These are phyloP conservation scores for Zopfochytrium polystomum DNA, from an alignment of 371 early-diverging fungal species.

Conservation along the genomic window DNA sequence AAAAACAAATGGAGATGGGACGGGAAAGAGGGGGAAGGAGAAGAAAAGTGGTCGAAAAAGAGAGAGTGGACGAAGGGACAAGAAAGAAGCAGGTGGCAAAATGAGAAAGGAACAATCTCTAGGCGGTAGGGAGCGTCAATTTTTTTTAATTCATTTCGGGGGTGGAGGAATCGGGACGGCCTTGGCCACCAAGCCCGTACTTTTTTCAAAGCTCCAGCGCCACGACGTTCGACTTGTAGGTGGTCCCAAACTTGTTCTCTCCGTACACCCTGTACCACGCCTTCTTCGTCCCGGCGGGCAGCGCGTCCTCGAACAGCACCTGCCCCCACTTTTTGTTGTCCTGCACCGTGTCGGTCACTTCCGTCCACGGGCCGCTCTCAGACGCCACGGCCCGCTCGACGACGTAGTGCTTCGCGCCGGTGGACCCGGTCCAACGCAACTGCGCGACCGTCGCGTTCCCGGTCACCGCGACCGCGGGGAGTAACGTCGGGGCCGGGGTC, in stretches of 20 bases:
- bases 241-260: not conserved
- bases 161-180: too few species aligned
- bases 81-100: too few species aligned
- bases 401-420: not conserved
- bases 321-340: not conserved
- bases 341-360: not conserved
- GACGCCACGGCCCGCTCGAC: not conserved
- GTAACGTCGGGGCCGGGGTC: not conserved
- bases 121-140: too few species aligned
- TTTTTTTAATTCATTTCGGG: too few species aligned
- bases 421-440: not conserved
- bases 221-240: not conserved
- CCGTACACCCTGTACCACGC: not conserved
- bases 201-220: not conserved
- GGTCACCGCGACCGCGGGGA: not conserved
- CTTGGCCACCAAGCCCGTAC: not conserved
- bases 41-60: too few species aligned
- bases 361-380: not conserved
- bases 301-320: conserved; percentile 2
- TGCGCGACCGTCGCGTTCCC: not conserved
- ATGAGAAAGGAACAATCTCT: too few species aligned
- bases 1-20: too few species aligned
- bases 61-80: too few species aligned
- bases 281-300: not conserved
- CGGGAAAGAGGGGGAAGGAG: too few species aligned